phyloP scores from a whole-genome alignment of 2,329 filamentous ascomycete genomes.

The Paraphaeosphaeria sporulosa region DNA sequence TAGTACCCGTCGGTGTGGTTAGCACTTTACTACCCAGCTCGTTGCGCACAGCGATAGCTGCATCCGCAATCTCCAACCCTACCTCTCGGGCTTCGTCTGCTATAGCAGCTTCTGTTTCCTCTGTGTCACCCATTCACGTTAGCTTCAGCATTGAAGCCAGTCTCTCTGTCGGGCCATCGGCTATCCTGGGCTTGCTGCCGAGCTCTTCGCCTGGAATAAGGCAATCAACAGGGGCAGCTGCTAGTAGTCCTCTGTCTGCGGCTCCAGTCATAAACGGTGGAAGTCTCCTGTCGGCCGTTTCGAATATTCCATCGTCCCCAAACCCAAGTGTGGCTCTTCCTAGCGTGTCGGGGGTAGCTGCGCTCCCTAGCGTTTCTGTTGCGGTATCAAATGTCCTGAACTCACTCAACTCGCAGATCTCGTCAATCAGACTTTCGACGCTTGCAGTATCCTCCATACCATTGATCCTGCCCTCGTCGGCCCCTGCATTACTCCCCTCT shows the following conservation, averaged over 20 bases:
- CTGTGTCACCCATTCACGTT: not conserved
- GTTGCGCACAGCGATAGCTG: not conserved
- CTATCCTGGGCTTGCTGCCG: not conserved
- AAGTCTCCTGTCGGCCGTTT: not conserved
- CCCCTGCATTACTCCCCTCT: not conserved
- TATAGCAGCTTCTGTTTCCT: not conserved
- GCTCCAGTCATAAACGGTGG: not conserved
- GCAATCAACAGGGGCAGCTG: not conserved
- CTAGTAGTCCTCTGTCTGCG: not conserved
- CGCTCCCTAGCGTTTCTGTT: not conserved
- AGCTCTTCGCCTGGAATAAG: not conserved
- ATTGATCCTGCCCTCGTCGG: not conserved
- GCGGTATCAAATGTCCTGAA: not conserved
- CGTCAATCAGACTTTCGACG: not conserved
- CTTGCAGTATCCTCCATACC: not conserved
- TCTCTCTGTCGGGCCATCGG: not conserved
- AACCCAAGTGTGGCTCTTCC: not conserved
- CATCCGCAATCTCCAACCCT: not conserved
- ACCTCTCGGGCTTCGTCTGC: not conserved
- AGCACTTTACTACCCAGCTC: not conserved
- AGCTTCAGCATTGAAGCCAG: not conserved
- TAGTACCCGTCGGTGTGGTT: conserved; percentile 8
- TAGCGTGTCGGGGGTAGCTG: not conserved
- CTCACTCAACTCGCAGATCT: not conserved
- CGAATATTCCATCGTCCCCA: too few species aligned